Base-by-base conservation (phyloP, 2,329 filamentous ascomycete genomes). In the Coniella vitis region DNA sequence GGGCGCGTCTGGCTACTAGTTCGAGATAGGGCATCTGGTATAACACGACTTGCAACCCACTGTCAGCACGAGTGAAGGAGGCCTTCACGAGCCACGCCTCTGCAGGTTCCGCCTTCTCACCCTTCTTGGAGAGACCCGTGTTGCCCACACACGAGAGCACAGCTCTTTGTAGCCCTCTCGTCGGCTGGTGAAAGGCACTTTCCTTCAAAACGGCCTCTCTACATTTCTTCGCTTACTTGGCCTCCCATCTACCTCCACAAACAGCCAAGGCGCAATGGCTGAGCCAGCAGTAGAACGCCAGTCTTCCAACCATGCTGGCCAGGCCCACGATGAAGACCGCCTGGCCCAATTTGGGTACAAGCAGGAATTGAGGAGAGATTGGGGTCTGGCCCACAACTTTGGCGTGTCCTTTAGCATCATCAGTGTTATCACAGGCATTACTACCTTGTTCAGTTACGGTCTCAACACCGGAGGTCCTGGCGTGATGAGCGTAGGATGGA, bases 351-450 rank as follows among this genome's bases (percentile, higher is more conserved):
- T 81, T 56, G 79, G 79, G 1, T 83, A 82, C 60, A 75, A 78
- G 59, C 78, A 81, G 53, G 77, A 80, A 56, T 61, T 81, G 54
- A 69, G 71, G 32, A 68, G 78, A 42, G 75, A 79, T 59, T 81
- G 78, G 78, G 72, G 74, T 4, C 56, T 81, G 51, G 64, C 74
- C 45, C 78, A 81, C 57, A 81, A 81, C 57, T 81, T 81, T 63
- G 78, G 78, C 22, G 75, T 81, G 7, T 80, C 76, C 0, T 81
- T 81, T 59, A 78, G 75, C 5, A 81, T 81, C 56, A 81, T 81
- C 58, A 77, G 73, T 47, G 75, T 81, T 44, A 76, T 81, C 51
- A 80, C 77, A 2, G 78, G 78, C 44, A 70, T 81, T 38, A 79
- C 76, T 0, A 81, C 78, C 0, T 63, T 81, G 1, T 80, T 81